Conservation (phyloP, 148 eudicot species). For the Rhododendron mucronatum region DNA sequence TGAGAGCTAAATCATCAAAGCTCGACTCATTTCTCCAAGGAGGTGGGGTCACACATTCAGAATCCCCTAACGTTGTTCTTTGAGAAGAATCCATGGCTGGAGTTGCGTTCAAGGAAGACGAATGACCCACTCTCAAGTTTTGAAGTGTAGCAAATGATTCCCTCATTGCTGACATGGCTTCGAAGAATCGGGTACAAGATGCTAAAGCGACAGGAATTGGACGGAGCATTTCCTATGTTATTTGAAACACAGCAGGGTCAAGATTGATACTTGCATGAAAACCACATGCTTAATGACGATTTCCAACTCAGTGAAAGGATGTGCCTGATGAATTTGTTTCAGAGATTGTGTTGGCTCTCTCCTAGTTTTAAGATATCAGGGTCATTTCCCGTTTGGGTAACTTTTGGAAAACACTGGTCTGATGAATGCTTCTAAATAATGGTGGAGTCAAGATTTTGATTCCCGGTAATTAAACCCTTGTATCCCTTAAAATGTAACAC, state of each 20-base stretch:
- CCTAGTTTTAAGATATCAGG: not conserved
- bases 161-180: constrained; percentile 99
- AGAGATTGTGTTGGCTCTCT: not conserved
- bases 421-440: not conserved
- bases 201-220: constrained; percentile 99
- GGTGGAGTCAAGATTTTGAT: not conserved
- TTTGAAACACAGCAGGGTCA: not conserved
- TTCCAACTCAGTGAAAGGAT: not conserved
- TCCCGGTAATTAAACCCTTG: not conserved
- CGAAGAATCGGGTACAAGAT: constrained; percentile 93
- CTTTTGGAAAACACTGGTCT: no score
- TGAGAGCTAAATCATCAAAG: constrained; percentile 52
- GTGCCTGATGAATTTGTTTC: not conserved
- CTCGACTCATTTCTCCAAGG: constrained; percentile 67
- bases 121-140: constrained; percentile 61
- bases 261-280: not conserved
- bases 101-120: constrained; percentile 40
- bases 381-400: not conserved
- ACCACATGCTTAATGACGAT: not conserved
- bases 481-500: not conserved
- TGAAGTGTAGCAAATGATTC: constrained; percentile 92
- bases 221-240: constrained; percentile 84
- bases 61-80: constrained; percentile 31
- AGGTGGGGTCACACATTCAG: constrained; percentile 77
- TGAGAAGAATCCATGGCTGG: constrained; percentile 39